Evolutionary conservation across 2,329 filamentous ascomycete species (phyloP), one percentile per base, ranked within the genome.

Genomic region (Colletotrichum sp.): DNA sequence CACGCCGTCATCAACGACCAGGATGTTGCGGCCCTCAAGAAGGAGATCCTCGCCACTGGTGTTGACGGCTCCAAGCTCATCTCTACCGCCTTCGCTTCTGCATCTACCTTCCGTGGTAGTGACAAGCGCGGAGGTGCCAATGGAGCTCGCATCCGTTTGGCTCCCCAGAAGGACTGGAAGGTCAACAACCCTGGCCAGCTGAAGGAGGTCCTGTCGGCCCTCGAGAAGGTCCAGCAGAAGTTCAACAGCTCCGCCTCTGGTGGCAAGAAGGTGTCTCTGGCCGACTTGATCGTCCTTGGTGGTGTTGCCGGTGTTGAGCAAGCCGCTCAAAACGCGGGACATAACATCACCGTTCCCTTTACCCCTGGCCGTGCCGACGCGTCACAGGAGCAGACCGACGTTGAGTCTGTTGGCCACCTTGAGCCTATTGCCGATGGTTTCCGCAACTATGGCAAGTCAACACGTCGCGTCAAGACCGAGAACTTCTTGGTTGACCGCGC

Each of bases 61-160:
- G 81, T 95, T 5, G 88, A 89, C 72, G 85, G 89, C 7, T 87
- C 88, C 72, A 91, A 92, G 84, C 87, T 96, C 74, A 89, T 96
- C 69, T 88, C 89, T 8, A 89, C 90, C 9, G 93, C 93, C 27
- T 95, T 92, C 91, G 91, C 91, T 1, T 91, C 93, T 0, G 93
- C 93, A 27, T 93, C 93, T 3, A 93, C 92, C 30, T 95, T 93
- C 91, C 93, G 93, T 77, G 90, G 91, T 79, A 90, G 91, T 79
- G 94, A 96, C 88, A 96, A 96, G 91, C 94, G 94, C 78, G 94
- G 94, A 79, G 94, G 94, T 81, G 94, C 94, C 85, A 96, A 96
- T 80, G 94, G 94, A 80, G 94, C 91, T 16, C 94, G 94, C 80
- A 94, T 96, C 80, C 92, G 93, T 39, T 92, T 96, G 12, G 87